These are phyloP conservation scores for Yamagishiella unicocca DNA, from an alignment of 139 green algal species.

Conservation along the genomic window DNA sequence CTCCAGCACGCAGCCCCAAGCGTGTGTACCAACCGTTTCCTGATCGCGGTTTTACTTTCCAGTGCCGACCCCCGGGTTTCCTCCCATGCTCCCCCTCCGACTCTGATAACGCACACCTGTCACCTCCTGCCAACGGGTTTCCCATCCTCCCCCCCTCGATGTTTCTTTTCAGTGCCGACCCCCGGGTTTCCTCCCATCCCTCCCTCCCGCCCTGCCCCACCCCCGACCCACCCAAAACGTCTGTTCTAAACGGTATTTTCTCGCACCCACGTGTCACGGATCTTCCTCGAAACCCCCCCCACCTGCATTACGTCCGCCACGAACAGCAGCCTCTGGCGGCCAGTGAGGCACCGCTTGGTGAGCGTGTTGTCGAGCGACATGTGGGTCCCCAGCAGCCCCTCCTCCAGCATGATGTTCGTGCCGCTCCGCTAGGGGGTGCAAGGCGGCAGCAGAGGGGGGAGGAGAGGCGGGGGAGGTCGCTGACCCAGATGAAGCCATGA, in stretches of 20 bases:
- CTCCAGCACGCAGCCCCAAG: no score
- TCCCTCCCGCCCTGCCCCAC: not conserved
- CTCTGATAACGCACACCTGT: no score
- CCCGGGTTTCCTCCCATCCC: not conserved
- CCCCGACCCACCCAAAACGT: not conserved
- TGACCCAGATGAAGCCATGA: no score
- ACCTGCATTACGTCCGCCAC: conserved; percentile 51
- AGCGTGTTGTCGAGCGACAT: conserved; percentile 48
- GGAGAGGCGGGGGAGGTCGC: not conserved
- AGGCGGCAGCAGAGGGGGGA: not conserved
- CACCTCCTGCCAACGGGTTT: no score
- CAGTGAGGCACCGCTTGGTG: conserved; percentile 44
- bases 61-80: no score
- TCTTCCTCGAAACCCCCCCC: not conserved
- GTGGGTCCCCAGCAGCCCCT: conserved; percentile 35
- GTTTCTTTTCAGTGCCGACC: no score
- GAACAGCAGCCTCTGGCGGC: conserved; percentile 47
- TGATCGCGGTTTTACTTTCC: no score
- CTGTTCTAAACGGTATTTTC: not conserved
- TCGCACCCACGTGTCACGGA: no score
- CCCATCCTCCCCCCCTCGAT: no score
- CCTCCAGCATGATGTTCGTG: conserved; percentile 6
- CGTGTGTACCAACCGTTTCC: no score
- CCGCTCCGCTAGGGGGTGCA: conserved; percentile 14
- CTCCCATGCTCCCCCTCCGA: no score